Percentiles rank a stretch among this genome's conserved stretches.
These are phyloP conservation scores for Alnus glutinosa DNA, from an alignment of 306 rosid genomes.

Conservation along the genomic window DNA sequence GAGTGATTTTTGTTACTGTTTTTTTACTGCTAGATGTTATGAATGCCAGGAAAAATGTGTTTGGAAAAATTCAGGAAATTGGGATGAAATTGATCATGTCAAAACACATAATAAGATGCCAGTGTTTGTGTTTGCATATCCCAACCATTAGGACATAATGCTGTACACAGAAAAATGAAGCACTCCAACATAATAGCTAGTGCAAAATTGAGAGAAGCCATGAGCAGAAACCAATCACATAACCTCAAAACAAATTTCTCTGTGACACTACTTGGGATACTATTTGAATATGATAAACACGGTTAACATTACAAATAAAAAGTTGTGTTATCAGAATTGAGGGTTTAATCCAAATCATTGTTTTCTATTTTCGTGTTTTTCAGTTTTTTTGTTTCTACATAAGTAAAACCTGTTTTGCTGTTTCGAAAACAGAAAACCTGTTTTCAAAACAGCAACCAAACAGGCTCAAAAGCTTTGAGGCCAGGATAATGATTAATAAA, in stretches of 20 bases:
- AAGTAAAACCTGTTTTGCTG: no score
- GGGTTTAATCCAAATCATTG: no score
- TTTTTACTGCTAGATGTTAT: no score
- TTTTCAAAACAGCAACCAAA: no score
- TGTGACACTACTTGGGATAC: not conserved
- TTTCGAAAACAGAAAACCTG: no score
- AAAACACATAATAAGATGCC: no score
- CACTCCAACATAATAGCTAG: slow-evolving; percentile 12
- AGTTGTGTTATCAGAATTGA: not conserved
- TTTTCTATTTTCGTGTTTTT: no score
- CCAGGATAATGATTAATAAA: slow-evolving; percentile 1
- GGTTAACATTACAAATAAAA: not conserved
- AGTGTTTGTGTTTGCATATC: not conserved
- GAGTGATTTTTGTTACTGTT: no score
- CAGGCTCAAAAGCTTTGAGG: not conserved
- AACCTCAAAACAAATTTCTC: not conserved
- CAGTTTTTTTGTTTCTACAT: no score
- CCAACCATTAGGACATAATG: slow-evolving; percentile 75
- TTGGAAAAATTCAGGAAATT: no score
- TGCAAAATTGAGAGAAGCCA: not conserved
- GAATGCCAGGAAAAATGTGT: no score
- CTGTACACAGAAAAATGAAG: slow-evolving; percentile 43
- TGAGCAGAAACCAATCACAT: not conserved
- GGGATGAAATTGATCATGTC: no score
- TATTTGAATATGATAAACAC: not conserved